Percentiles rank a stretch among this genome's conserved stretches.
phyloP scores from a whole-genome alignment of 1,139 yeast species.

The Kluyveromyces marxianus region DNA sequence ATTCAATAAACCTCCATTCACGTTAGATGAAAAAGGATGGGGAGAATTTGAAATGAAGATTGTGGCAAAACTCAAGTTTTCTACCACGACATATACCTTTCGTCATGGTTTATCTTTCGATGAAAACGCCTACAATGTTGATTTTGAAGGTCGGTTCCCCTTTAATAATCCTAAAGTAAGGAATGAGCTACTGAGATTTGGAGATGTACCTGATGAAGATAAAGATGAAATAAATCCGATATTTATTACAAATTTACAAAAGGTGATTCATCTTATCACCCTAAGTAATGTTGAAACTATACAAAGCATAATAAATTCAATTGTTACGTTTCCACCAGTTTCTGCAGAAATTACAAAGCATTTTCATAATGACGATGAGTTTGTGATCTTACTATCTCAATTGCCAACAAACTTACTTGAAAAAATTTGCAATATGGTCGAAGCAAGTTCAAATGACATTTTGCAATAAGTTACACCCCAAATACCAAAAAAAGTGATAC shows the following conservation, averaged over 20 bases:
- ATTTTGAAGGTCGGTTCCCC: slow-evolving; percentile 67
- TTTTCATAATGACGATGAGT: slow-evolving; percentile 88
- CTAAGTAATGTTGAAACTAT: slow-evolving; percentile 74
- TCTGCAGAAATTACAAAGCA: slow-evolving; percentile 73
- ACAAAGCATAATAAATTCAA: slow-evolving; percentile 87
- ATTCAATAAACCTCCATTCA: slow-evolving; percentile 77
- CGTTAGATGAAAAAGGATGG: slow-evolving; percentile 91
- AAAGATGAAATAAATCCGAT: neutral
- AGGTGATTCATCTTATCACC: slow-evolving; percentile 23
- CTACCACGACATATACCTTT: slow-evolving; percentile 73
- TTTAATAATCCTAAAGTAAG: slow-evolving; percentile 62
- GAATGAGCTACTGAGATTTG: slow-evolving; percentile 50
- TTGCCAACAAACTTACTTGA: slow-evolving; percentile 41
- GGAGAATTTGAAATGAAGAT: slow-evolving; percentile 91
- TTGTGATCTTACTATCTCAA: slow-evolving; percentile 86
- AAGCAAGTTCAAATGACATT: neutral
- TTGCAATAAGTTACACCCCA: neutral
- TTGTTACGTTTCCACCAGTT: slow-evolving; percentile 87
- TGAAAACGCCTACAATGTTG: slow-evolving; percentile 63
- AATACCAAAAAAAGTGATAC: too few species aligned
- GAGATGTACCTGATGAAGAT: slow-evolving; percentile 19
- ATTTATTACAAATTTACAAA: slow-evolving; percentile 44
- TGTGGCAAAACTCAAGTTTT: slow-evolving; percentile 62
- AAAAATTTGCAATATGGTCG: slow-evolving; percentile 1
- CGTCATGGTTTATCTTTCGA: slow-evolving; percentile 79